These are phyloP conservation scores for Coniella lustricola DNA, from an alignment of 2,329 filamentous ascomycete genomes.

Conservation along the genomic window DNA sequence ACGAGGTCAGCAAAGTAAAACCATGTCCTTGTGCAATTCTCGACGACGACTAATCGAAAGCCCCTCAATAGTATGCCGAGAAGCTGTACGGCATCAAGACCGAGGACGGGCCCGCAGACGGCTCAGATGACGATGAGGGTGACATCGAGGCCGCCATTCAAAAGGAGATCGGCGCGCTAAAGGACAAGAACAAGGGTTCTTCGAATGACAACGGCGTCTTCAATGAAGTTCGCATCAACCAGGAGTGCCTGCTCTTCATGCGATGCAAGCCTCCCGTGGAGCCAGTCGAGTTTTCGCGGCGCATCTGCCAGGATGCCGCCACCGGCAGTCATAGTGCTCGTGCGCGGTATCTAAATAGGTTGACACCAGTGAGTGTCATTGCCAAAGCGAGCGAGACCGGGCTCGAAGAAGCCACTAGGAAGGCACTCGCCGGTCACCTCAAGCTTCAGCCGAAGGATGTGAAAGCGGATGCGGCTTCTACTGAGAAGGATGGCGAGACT, in stretches of 20 bases:
- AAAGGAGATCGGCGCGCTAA: constrained; percentile 62
- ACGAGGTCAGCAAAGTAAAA: constrained; percentile 45
- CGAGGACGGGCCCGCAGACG: constrained; percentile 28
- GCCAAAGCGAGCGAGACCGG: constrained; percentile 64
- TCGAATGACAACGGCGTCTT: constrained; percentile 38
- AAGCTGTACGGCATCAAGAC: constrained; percentile 48
- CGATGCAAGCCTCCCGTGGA: constrained; percentile 49
- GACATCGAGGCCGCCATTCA: constrained; percentile 69
- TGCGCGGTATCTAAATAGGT: constrained; percentile 49
- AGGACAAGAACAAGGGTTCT: constrained; percentile 32
- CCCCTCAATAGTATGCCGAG: constrained; percentile 52
- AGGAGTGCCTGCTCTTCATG: constrained; percentile 60
- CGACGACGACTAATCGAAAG: constrained; percentile 9
- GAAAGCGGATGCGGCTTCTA: constrained; percentile 18
- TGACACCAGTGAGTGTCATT: constrained; percentile 45
- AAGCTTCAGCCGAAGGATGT: constrained; percentile 40
- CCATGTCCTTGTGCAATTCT: too few relatives aligned
- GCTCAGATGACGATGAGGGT: constrained; percentile 36
- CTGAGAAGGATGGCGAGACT: constrained; percentile 11
- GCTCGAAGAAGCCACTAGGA: constrained; percentile 55
- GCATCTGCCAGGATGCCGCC: constrained; percentile 44
- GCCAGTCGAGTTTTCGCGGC: constrained; percentile 45
- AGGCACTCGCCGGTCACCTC: constrained; percentile 60
- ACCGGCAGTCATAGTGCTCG: constrained; percentile 27
- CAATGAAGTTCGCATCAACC: constrained; percentile 43